These are phyloP conservation scores for Pseudovirgaria hyperparasitica DNA, from an alignment of 2,329 filamentous ascomycete species.

Conservation along the genomic window DNA sequence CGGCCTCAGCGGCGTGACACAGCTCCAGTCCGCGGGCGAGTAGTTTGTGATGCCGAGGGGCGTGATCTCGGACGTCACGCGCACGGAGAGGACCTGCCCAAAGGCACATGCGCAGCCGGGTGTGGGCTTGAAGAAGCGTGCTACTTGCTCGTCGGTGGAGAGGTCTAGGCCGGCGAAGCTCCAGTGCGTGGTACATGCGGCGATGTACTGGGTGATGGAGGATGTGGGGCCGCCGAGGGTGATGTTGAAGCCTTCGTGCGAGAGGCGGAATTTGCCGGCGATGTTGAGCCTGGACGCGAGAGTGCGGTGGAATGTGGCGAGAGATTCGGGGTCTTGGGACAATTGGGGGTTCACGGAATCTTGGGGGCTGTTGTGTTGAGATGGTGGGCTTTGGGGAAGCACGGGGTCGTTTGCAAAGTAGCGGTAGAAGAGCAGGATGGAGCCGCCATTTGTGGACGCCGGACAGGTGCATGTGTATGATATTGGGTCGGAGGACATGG, in stretches of 20 bases:
- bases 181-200: conserved; percentile 11
- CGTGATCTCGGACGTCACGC: conserved; percentile 12
- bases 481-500: conserved; percentile 10
- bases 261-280: conserved; percentile 11
- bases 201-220: conserved; percentile 7
- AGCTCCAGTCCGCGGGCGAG: conserved; percentile 10
- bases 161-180: conserved; percentile 10
- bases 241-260: conserved; percentile 14
- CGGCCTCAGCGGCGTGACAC: conserved; percentile 9
- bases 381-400: conserved; percentile 5
- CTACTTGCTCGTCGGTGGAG: conserved; percentile 3
- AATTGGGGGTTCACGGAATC: too few species aligned
- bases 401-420: conserved; percentile 11
- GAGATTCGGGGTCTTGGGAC: conserved; percentile 5
- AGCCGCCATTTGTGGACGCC: conserved; percentile 7
- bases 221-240: conserved; percentile 10
- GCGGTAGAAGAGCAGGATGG: conserved; percentile 13
- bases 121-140: conserved; percentile 12
- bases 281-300: conserved; percentile 6
- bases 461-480: conserved; percentile 11
- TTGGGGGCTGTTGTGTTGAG: too few species aligned
- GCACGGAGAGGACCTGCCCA: conserved; percentile 6
- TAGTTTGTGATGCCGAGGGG: conserved; percentile 14
- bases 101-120: conserved; percentile 13
- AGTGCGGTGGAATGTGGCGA: conserved; percentile 9